Base-by-base conservation (phyloP, 768 basidiomycete genomes). In the Russula emetica region DNA sequence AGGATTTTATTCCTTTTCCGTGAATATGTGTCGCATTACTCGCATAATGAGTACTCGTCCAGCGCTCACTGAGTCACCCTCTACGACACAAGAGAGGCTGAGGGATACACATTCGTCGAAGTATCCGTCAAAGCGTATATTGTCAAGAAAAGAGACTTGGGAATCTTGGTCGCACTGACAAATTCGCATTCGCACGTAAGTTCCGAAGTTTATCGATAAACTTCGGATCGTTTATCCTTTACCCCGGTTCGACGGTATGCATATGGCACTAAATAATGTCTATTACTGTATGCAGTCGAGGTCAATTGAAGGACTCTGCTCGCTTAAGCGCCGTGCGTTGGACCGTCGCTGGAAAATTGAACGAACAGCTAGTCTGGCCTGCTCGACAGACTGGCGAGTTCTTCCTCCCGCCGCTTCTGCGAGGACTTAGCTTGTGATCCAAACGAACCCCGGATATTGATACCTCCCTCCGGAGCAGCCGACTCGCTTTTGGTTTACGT, bases 311-410 rank as follows among this genome's bases (percentile, higher is more conserved):
- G n/a, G 16, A 36, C 49, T 47, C 63, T 6, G 52, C 58, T 8
- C 58, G 52, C 8, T 45, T 64, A 13, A 26, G 51, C 20, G 58
- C 63, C 13, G n/a, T 64, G 34, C 63, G 63, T 28, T 64, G 63
- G 63, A 42, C 52, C 1, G 18, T 55, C 7, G 58, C 58, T 10
- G 44, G 52, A 16, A 36, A 1, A 2, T 22, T 55, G n/a, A 22
- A 47, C 2, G 38, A 32, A 9, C 16, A 38, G n/a, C 47, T 64
- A 0, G 45, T 26, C 16, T 47, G 30, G 22, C 36, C 18, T 18
- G 30, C 52, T 28, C 53, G 63, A 26, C 52, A 49, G 26, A 32
- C 2, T 2, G 63, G 53, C 44, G 28, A 49, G 45, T 64, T 64
- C 53, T 28, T 30, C 36, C 22, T 40, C 22, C 20, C 30, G 13